Evolutionary conservation across 257 asterid species (phyloP), one percentile per base, ranked within the genome.

Genomic region (Lithospermum erythrorhizon): DNA sequence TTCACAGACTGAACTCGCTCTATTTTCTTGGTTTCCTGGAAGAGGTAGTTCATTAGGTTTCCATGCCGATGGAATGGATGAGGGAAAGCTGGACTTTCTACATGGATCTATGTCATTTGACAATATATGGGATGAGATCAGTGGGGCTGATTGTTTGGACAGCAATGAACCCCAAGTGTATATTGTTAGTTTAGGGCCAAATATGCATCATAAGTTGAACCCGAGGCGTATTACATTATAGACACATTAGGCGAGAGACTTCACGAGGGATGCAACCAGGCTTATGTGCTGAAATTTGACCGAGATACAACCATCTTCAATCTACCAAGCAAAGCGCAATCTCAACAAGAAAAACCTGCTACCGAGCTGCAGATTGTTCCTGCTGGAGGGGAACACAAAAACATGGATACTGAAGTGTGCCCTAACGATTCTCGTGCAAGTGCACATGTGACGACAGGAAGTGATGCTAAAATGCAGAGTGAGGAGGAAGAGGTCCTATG

Each of bases 71-170:
- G 80, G 70, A n/a, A 80, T 77, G 83, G 90, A 79, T 22, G 90
- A 73, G 62, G 95, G 84, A 1, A 76, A 76, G 29, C 84, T 91
- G 32, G 95, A 86, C 25, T 88, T 88, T 68, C 72, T 91, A 76
- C 84, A 88, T 6, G 93, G 98, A n/a, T 95, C 95, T 5, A 88
- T 91, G 98, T 86, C 95, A 3, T 86, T 91, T 18, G 98, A 91
- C 81, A 77, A 62, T 63, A 86, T 91, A 21, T 91, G 98, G 98
- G 97, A 88, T 16, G 96, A 91, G 83, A 82, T 91, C 22, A 75
- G 79, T 63, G 66, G 49, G 19, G 25, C 62, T 24, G 68, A 63
- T 73, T 68, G 65, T 61, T 35, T 57, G 41, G 55, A 53, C 63
- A 73, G 64, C 14, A 65, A 62, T 11, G 81, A 80, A 53, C 59